Base-by-base conservation (phyloP, 2,329 filamentous ascomycete genomes). In the Cladophialophora psammophila region DNA sequence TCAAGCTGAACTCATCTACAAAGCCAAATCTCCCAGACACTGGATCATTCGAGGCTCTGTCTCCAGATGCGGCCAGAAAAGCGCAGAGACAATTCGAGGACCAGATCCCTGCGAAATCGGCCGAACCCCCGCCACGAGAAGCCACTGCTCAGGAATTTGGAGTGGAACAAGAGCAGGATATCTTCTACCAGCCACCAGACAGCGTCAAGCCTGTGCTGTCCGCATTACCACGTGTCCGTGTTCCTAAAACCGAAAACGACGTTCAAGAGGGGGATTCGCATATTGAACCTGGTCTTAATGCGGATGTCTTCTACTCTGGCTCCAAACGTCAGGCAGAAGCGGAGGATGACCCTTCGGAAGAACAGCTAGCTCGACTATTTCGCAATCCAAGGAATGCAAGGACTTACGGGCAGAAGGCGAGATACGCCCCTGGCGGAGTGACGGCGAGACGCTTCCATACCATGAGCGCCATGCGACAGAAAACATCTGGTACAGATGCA, bases 281-380 rank as follows among this genome's bases (percentile, higher is more conserved):
- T 61, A 77, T 82, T 50, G 70, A 78, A 38, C 78, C 81, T 65
- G 76, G 79, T 4, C 77, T 88, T 63, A 87, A 88, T 70, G 80
- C 84, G 60, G 86, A 88, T 75, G 82, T 85, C 0, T 88, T 82
- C 74, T 85, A 85, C 70, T 74, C 78, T 10, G 70, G 73, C 45
- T 68, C 74, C 70, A 42, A 69, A 31, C 69, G 74, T 50, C 67
- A 71, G 58, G 64, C 65, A 20, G 59, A 40, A 5, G 59, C 8
- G 0, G 70, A 78, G 4, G 72, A 76, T 38, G 80, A 84, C n/a
- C 66, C 84, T 15, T 82, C 87, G 3, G 85, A 87, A 61, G 87
- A 85, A 55, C 80, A 89, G 72, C 84, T 90, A 73, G 83, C 84
- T 5, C 84, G 87, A 70, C 76, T 90, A 0, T 91, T 91, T 73